These are phyloP conservation scores for Fusarium sp. DNA, from an alignment of 2,329 filamentous ascomycete species.

Conservation along the genomic window DNA sequence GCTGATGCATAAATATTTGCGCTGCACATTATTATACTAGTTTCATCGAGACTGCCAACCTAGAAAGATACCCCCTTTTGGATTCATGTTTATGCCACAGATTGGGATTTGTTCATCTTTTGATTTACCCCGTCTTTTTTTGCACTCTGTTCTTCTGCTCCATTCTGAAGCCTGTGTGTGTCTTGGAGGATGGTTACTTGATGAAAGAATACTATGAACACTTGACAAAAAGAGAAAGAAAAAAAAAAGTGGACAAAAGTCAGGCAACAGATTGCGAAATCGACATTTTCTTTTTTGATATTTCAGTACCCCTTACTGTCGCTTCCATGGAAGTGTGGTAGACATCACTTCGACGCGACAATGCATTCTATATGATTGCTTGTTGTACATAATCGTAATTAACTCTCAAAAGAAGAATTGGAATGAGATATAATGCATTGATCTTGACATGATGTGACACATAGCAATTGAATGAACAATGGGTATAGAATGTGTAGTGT, in stretches of 20 bases:
- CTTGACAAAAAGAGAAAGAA: slow-evolving; percentile 6
- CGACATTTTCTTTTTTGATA: slow-evolving; percentile 27
- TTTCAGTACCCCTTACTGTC: slow-evolving; percentile 21
- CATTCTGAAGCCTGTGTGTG: slow-evolving; percentile 4
- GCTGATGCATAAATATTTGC: slow-evolving; percentile 38
- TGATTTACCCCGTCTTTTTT: slow-evolving; percentile 18
- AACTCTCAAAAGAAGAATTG: slow-evolving; percentile 32
- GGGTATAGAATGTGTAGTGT: neutral
- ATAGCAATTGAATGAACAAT: neutral
- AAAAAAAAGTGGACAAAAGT: slow-evolving; percentile 17
- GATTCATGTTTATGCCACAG: slow-evolving; percentile 47
- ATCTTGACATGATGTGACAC: neutral
- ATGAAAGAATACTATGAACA: slow-evolving; percentile 11
- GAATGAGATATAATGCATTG: slow-evolving; percentile 3
- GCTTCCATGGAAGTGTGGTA: slow-evolving; percentile 41
- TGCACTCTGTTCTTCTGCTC: slow-evolving; percentile 25
- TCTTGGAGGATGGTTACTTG: slow-evolving; percentile 7
- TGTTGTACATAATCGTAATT: slow-evolving; percentile 47
- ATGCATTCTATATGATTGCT: slow-evolving; percentile 23
- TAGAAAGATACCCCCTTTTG: slow-evolving; percentile 58
- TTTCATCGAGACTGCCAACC: slow-evolving; percentile 50
- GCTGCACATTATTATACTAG: slow-evolving; percentile 43
- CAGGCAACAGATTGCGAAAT: slow-evolving; percentile 9
- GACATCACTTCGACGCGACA: slow-evolving; percentile 19
- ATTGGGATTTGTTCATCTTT: slow-evolving; percentile 39